Conservation (phyloP, 257 asterid species). For the Salvia miltiorrhiza region DNA sequence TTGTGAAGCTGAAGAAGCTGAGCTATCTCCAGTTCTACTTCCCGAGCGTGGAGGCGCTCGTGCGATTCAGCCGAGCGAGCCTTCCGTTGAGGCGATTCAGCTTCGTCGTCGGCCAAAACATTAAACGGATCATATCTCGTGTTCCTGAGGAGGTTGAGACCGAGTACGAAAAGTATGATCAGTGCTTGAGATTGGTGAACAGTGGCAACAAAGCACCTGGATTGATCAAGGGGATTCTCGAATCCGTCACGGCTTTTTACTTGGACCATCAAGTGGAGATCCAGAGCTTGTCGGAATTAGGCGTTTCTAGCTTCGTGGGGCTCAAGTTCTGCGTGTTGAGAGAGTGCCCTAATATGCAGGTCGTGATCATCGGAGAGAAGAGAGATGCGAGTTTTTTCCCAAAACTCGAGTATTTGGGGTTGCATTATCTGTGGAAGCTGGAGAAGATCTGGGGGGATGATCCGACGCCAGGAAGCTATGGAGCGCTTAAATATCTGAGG, state of each 20-base stretch:
- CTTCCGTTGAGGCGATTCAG: not conserved
- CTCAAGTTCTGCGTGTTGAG: constrained; percentile 18
- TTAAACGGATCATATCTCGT: not conserved
- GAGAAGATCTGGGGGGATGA: constrained; percentile 6
- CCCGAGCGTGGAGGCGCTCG: not conserved
- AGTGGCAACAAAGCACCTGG: not conserved
- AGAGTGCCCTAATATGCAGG: constrained; percentile 28
- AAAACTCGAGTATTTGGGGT: constrained; percentile 23
- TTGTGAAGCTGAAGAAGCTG: not conserved
- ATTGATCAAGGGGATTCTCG: not conserved
- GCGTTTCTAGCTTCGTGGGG: too few species aligned
- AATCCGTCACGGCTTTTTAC: not conserved
- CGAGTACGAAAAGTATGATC: not conserved
- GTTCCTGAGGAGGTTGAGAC: constrained; percentile 8
- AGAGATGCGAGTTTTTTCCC: too few species aligned
- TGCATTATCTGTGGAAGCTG: constrained; percentile 20
- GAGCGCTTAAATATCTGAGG: constrained; percentile 1
- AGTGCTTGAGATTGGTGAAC: constrained; percentile 13
- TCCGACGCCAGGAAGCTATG: constrained; percentile 9
- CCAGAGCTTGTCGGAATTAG: constrained; percentile 19
- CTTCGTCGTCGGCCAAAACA: not conserved
- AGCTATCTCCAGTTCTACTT: constrained; percentile 5
- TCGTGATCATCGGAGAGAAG: not conserved
- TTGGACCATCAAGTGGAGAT: constrained; percentile 4
- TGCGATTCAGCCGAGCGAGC: not conserved